Evolutionary conservation across 2,329 filamentous ascomycete genomes (phyloP), one percentile per base, ranked within the genome.

Genomic region (Diaporthe citriasiana): DNA sequence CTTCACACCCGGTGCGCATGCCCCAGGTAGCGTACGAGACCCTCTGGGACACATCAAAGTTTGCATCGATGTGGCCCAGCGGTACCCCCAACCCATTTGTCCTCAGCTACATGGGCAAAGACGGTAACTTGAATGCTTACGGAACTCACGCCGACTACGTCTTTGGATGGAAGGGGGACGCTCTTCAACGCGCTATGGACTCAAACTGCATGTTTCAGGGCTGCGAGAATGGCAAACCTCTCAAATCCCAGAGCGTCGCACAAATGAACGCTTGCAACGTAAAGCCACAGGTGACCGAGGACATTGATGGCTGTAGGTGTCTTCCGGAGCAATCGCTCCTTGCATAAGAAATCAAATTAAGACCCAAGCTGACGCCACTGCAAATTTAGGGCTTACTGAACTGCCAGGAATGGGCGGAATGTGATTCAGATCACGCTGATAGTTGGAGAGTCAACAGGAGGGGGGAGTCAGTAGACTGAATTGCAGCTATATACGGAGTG

Each of bases 11-110:
- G 12, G 77, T 82, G 8, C 78, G 79, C n/a, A 78, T 82, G 65
- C 78, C 80, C 5, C 80, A 82, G 77, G 50, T 72, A 7, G 85
- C 85, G 72, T 85, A 83, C 76, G 85, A 87, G 78, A 83, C 85
- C 2, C 83, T 87, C 75, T 87, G 84, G 80, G 84, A 87, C 75
- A 86, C 83, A 9, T 76, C 77, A 1, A 76, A 76, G 63, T 84
- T 84, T 77, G 80, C 80, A 77, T 74, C 82, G 78, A 75, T 84
- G 78, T 80, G 83, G 81, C 81, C 81, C 73, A 78, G 80, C 63
- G 81, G 82, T 79, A 80, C 79, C 27, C 74, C 75, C 9, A 77
- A 81, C 65, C 80, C 80, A 1, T 81, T 82, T 63, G 78, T 81
- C 33, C 75, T 80, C n/a, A 79, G 75, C 57, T 79, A 75, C 35